These are phyloP conservation scores for Colletotrichum euphorbiae DNA, from an alignment of 2,329 filamentous ascomycete genomes.

Conservation along the genomic window DNA sequence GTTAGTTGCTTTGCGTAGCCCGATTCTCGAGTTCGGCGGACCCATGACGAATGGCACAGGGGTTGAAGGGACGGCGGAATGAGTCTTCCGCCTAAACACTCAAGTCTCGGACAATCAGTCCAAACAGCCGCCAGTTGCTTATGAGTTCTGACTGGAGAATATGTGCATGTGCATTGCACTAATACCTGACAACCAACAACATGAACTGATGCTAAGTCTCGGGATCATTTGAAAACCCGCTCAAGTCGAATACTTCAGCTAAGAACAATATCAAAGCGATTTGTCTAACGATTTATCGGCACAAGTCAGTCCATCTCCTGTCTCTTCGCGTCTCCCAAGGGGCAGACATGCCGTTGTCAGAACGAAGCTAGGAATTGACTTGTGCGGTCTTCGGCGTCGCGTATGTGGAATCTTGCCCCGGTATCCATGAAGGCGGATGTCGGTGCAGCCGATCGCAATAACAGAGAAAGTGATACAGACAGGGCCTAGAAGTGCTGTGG, in stretches of 20 bases:
- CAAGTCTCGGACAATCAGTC: neutral
- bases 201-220: neutral
- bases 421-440: neutral
- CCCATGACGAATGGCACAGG: conserved; percentile 1
- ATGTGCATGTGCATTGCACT: neutral
- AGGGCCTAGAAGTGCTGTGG: neutral
- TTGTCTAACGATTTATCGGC: neutral
- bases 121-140: neutral
- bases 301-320: neutral
- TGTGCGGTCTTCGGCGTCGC: neutral
- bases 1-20: neutral
- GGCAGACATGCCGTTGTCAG: neutral
- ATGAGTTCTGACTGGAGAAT: neutral
- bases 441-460: conserved; percentile 26
- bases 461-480: conserved; percentile 13
- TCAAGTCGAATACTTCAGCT: neutral
- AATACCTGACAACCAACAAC: neutral
- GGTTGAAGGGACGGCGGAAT: conserved; percentile 6
- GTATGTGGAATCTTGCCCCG: neutral
- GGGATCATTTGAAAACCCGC: neutral
- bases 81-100: conserved; percentile 11
- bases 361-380: conserved; percentile 21
- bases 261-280: neutral
- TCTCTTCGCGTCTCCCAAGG: neutral
- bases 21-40: neutral